Conservation (phyloP, 345 rosid species). For the Eucalyptus polyanthemos region DNA sequence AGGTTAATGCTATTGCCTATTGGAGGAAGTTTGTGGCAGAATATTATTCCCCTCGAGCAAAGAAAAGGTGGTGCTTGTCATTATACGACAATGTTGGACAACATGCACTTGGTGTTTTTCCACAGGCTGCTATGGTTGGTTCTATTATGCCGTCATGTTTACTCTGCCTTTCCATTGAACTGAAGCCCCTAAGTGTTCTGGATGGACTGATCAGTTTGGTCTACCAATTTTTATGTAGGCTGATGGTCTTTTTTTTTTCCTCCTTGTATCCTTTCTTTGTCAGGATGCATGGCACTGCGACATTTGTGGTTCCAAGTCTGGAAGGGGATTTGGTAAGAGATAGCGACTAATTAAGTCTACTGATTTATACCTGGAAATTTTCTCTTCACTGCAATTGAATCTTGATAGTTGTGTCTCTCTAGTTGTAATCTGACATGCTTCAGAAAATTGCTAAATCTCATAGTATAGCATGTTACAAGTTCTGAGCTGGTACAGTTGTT, state of each 20-base stretch:
- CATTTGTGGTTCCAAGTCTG: conserved; percentile 81
- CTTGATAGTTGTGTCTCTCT: not conserved
- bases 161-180: not conserved
- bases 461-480: not conserved
- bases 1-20: conserved; percentile 82
- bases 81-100: conserved; percentile 82
- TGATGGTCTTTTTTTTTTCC: not conserved
- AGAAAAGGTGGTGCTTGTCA: conserved; percentile 97
- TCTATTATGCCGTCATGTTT: not conserved
- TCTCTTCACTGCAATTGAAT: not conserved
- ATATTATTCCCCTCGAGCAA: conserved; percentile 93
- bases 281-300: conserved; percentile 99
- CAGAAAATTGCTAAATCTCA: not conserved
- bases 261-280: not conserved
- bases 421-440: not conserved
- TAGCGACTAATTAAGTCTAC: not conserved
- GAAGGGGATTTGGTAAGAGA: conserved; percentile 96
- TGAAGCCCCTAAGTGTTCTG: not conserved
- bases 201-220: not conserved
- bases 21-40: conserved; percentile 95
- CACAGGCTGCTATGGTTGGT: conserved; percentile 93
- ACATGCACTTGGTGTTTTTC: conserved; percentile 90
- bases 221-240: not conserved
- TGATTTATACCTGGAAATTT: not conserved
- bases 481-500: not conserved